Evolutionary conservation across 345 rosid genomes (phyloP).

Genomic region (Sisymbrium irio): DNA sequence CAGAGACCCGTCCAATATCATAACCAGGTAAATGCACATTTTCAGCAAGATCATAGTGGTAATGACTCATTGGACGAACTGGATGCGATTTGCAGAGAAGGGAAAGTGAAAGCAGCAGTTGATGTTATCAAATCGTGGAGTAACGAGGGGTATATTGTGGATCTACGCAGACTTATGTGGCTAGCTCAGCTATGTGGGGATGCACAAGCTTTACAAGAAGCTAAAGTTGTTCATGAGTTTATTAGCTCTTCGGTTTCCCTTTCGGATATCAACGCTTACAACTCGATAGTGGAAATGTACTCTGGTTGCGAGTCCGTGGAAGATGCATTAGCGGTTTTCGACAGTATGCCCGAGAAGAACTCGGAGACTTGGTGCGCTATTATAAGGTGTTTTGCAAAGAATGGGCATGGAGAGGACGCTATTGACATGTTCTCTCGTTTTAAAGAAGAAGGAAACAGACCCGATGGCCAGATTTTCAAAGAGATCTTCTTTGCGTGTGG

Average conservation of each 20-base stretch:
- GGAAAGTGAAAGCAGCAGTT: constrained; percentile 55
- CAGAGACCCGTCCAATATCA: not conserved
- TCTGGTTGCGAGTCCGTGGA: constrained; percentile 50
- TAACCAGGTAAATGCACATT: not conserved
- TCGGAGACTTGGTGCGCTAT: constrained; percentile 61
- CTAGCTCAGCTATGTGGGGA: constrained; percentile 62
- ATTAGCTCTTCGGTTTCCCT: constrained; percentile 35
- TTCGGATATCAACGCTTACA: constrained; percentile 40
- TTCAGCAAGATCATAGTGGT: constrained; percentile 3
- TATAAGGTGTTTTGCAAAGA: constrained; percentile 63
- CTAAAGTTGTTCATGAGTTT: constrained; percentile 49
- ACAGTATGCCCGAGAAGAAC: constrained; percentile 48
- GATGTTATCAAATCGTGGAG: constrained; percentile 44
- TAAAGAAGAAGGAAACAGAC: constrained; percentile 57
- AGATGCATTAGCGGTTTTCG: constrained; percentile 49
- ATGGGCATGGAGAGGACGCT: constrained; percentile 70
- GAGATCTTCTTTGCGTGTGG: constrained; percentile 65
- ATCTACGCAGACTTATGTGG: constrained; percentile 41
- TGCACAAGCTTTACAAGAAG: constrained; percentile 54
- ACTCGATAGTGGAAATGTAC: constrained; percentile 66
- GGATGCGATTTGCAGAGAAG: constrained; percentile 55
- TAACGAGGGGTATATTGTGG: constrained; percentile 42
- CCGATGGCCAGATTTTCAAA: constrained; percentile 56
- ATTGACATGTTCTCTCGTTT: constrained; percentile 59
- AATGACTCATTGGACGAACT: constrained; percentile 36